Conservation (phyloP, 2,329 filamentous ascomycete genomes). For the Colletotrichum aenigma region DNA sequence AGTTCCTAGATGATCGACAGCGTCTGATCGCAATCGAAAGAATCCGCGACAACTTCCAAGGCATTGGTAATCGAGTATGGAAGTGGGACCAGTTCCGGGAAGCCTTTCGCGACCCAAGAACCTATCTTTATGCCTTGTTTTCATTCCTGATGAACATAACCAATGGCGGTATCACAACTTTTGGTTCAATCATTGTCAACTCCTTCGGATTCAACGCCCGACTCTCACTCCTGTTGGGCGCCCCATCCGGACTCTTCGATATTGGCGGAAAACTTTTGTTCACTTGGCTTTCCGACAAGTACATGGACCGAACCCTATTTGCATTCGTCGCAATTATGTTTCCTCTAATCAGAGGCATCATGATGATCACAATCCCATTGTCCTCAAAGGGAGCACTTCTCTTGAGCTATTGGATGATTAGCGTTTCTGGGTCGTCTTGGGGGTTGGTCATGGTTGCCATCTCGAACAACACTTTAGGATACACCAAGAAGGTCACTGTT, state of each 20-base stretch:
- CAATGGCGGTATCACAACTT: slow-evolving; percentile 24
- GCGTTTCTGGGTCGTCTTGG: slow-evolving; percentile 27
- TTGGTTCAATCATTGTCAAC: slow-evolving; percentile 21
- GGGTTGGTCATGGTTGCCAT: slow-evolving; percentile 29
- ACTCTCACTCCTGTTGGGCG: slow-evolving; percentile 14
- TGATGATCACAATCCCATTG: slow-evolving; percentile 30
- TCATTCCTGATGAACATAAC: slow-evolving; percentile 33
- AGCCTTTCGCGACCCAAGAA: slow-evolving; percentile 52
- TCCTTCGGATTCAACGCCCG: slow-evolving; percentile 19
- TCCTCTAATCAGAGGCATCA: slow-evolving; percentile 28
- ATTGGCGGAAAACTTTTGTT: slow-evolving; percentile 24
- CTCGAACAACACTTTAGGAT: slow-evolving; percentile 29
- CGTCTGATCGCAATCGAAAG: slow-evolving; percentile 53
- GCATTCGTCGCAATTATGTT: slow-evolving; percentile 28
- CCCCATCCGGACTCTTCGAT: slow-evolving; percentile 22
- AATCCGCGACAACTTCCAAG: slow-evolving; percentile 51
- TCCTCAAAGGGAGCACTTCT: slow-evolving; percentile 24
- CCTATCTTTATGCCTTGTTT: slow-evolving; percentile 56
- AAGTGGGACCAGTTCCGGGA: slow-evolving; percentile 49
- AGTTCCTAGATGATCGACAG: slow-evolving; percentile 60
- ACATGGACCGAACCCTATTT: slow-evolving; percentile 26
- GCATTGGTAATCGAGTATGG: slow-evolving; percentile 53
- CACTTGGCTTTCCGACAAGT: slow-evolving; percentile 28
- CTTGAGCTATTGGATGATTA: slow-evolving; percentile 27
- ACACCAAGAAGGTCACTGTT: slow-evolving; percentile 32